Percentiles rank a stretch among this genome's conserved stretches.
phyloP scores from a whole-genome alignment of 2,329 filamentous ascomycete species.

The Fusarium temperatum region DNA sequence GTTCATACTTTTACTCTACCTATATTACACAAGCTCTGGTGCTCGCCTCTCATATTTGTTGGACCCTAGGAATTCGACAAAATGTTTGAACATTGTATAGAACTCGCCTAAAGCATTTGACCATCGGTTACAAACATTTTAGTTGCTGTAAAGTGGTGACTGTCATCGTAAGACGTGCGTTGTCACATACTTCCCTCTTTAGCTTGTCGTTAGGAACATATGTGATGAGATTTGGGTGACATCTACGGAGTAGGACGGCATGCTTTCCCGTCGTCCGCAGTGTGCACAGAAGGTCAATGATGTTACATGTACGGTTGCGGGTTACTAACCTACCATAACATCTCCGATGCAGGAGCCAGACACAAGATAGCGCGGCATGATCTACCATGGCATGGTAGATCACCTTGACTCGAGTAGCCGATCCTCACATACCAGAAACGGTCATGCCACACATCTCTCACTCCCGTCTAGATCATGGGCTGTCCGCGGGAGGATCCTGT shows the following conservation, averaged over 20 bases:
- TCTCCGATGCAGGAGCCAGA: slow-evolving; percentile 21
- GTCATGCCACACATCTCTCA: slow-evolving; percentile 9
- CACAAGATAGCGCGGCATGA: slow-evolving; percentile 12
- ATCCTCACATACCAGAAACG: slow-evolving; percentile 16
- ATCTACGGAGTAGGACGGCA: neutral
- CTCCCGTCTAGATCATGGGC: slow-evolving; percentile 9
- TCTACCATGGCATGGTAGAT: slow-evolving; percentile 16
- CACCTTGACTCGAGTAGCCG: slow-evolving; percentile 31
- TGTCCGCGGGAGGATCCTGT: slow-evolving; percentile 32
- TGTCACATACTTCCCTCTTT: neutral
- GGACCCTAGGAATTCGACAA: neutral
- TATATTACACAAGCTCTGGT: neutral
- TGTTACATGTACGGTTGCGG: slow-evolving; percentile 1
- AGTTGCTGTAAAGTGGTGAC: slow-evolving; percentile 8
- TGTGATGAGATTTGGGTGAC: neutral
- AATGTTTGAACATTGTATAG: slow-evolving; percentile 27
- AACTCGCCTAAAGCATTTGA: slow-evolving; percentile 16
- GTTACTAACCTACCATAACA: neutral
- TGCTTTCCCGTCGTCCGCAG: neutral
- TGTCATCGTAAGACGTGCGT: slow-evolving; percentile 5
- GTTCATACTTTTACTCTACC: neutral
- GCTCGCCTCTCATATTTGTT: neutral
- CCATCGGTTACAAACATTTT: slow-evolving; percentile 19
- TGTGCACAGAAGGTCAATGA: neutral
- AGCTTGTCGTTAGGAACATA: neutral